Evolutionary conservation across 176 grass and related monocot genomes (phyloP), one percentile per base, ranked within the genome.

Genomic region (Metroxylon sagu): DNA sequence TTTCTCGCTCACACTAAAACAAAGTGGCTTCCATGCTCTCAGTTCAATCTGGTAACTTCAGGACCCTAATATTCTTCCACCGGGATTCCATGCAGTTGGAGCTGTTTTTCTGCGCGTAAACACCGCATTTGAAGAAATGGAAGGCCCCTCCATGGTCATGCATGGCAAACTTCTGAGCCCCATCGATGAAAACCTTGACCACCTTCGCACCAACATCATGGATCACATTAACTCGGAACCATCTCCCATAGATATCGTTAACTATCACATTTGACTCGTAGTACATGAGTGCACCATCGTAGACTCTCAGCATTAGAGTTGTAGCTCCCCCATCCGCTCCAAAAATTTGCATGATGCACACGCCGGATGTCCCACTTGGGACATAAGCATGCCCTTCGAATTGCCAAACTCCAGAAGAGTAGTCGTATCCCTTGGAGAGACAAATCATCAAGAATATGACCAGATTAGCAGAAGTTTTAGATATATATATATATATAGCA

Each of bases 161-260:
- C 35, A 12, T 2, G 35, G 8, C 8, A 12, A 43, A 43, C 35
- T 43, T 43, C 35, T 12, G 7, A 7, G 6, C 35, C 5, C 35
- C 35, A 43, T 43, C 35, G 5, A 43, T 43, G 35, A 43, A 43
- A 43, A 43, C 35, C 35, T 43, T 43, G 12, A 43, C 35, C 35
- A 12, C 6, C 35, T 14, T 71, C 61, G 51, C 62, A 6, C 35
- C 57, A 18, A 82, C 54, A 48, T 79, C 68, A 48, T 85, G 81
- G 29, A 89, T 72, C 19, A 84, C 74, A 76, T 85, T 89, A 19
- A 85, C 64, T 43, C 56, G 56, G 55, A 85, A 85, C 77, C 82
- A 82, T 14, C 74, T 39, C 57, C 61, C 52, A 48, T 61, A 69
- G 62, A 85, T 69, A 19, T 31, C 1, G 16, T 1, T 48, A 52